phyloP scores from a whole-genome alignment of 1,284 basidiomycete genomes.

The Ceratobasidium theobromae region DNA sequence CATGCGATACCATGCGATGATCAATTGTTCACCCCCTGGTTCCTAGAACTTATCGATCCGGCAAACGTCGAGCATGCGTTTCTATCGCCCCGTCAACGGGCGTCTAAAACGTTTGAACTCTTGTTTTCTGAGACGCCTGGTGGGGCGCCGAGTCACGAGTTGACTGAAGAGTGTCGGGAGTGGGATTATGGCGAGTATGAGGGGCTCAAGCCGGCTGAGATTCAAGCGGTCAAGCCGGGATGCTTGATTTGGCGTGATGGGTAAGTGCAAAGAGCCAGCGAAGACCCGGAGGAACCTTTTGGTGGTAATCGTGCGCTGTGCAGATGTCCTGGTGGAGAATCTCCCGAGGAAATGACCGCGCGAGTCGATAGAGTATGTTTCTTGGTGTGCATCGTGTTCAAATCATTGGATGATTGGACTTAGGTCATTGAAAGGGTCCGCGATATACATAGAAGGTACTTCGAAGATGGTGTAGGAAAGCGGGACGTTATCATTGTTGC shows the following conservation, averaged over 20 bases:
- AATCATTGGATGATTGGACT: background rate
- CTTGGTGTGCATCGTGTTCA: background rate
- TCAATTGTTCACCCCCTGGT: background rate
- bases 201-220: slow-evolving; percentile 47
- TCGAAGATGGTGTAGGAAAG: slow-evolving; percentile 21
- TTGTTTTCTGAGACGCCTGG: slow-evolving; percentile 37
- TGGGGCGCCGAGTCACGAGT: slow-evolving; percentile 7
- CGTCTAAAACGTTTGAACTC: slow-evolving; percentile 49
- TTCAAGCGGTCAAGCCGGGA: slow-evolving; percentile 44
- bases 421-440: slow-evolving; percentile 20
- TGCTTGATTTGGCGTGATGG: slow-evolving; percentile 50
- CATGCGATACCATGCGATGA: background rate
- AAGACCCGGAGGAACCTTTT: background rate
- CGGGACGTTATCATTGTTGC: slow-evolving; percentile 29
- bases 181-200: slow-evolving; percentile 53
- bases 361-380: slow-evolving; percentile 5
- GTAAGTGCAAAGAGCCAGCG: slow-evolving; percentile 30
- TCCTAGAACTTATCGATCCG: slow-evolving; percentile 49
- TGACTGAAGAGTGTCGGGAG: slow-evolving; percentile 39
- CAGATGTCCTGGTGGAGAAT: slow-evolving; percentile 27
- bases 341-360: slow-evolving; percentile 23
- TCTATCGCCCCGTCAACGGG: slow-evolving; percentile 49
- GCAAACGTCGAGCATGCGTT: slow-evolving; percentile 47
- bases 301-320: background rate
- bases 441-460: slow-evolving; percentile 10